A percentile compares a stretch with the other conserved stretches of the same genome.
phyloP scores from a whole-genome alignment of 2,329 filamentous ascomycete species.

The Penicillium sp. region DNA sequence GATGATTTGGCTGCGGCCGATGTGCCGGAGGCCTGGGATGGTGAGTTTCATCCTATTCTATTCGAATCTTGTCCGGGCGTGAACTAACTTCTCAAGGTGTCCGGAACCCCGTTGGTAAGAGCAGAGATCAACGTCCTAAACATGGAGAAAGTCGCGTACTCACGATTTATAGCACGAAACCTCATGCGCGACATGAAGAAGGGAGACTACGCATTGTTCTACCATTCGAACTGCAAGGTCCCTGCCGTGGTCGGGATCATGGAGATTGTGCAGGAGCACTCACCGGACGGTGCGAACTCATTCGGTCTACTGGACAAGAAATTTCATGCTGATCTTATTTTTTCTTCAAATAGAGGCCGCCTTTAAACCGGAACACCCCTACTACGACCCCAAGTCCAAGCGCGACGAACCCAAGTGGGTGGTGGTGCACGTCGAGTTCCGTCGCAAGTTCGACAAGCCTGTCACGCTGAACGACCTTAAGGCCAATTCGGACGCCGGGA shows the following conservation, averaged over 20 bases:
- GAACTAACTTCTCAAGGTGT: conserved; percentile 45
- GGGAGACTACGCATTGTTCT: conserved; percentile 94
- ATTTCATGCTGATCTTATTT: conserved; percentile 12
- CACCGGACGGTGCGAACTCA: conserved; percentile 69
- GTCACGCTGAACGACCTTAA: conserved; percentile 75
- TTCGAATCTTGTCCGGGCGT: background rate
- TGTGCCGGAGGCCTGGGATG: conserved; percentile 88
- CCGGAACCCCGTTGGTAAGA: conserved; percentile 47
- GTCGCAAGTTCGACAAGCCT: conserved; percentile 75
- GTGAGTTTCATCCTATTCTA: conserved; percentile 53
- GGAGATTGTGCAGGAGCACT: conserved; percentile 85
- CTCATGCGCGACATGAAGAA: conserved; percentile 90
- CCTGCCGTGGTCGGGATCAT: conserved; percentile 87
- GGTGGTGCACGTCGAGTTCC: conserved; percentile 85
- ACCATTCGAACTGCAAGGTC: conserved; percentile 90
- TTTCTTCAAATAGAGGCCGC: conserved; percentile 60
- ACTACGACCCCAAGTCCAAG: conserved; percentile 80
- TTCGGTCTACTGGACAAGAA: conserved; percentile 2
- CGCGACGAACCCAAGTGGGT: conserved; percentile 78
- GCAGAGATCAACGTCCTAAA: background rate
- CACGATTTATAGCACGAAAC: conserved; percentile 67
- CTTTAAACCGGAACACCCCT: conserved; percentile 72
- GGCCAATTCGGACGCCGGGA: conserved; percentile 60
- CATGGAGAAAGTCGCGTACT: conserved; percentile 18
- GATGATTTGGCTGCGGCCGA: conserved; percentile 77